phyloP scores from a whole-genome alignment of 2,329 filamentous ascomycete species.

The Aureobasidium sp. region DNA sequence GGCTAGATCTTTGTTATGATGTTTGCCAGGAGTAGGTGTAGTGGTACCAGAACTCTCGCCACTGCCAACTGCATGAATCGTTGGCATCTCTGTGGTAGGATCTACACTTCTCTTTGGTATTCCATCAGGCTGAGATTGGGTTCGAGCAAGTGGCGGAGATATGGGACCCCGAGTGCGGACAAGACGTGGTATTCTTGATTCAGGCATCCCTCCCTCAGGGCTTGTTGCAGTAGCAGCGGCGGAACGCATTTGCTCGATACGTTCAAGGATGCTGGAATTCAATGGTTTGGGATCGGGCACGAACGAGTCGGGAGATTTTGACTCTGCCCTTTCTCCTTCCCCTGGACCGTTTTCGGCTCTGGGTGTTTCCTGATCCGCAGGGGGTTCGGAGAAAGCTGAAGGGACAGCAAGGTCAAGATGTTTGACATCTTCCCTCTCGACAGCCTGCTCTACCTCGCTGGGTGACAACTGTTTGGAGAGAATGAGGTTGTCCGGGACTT shows the following conservation, averaged over 20 bases:
- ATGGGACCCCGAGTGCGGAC: conserved; percentile 26
- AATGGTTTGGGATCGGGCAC: conserved; percentile 26
- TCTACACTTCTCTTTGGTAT: conserved; percentile 19
- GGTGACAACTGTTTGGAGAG: conserved; percentile 21
- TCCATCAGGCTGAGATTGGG: conserved; percentile 42
- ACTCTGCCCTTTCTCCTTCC: background rate
- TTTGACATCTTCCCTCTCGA: conserved; percentile 46
- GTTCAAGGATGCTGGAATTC: conserved; percentile 27
- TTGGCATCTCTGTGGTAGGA: background rate
- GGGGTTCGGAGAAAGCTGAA: conserved; percentile 18
- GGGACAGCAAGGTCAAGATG: conserved; percentile 53
- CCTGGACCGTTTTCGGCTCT: background rate
- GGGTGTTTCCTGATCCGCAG: background rate
- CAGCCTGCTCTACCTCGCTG: conserved; percentile 24
- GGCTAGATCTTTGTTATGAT: conserved; percentile 22
- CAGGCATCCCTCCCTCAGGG: conserved; percentile 17
- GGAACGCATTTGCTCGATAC: conserved; percentile 30
- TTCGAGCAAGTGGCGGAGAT: conserved; percentile 41
- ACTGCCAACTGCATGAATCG: conserved; percentile 11
- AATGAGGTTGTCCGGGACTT: conserved; percentile 17
- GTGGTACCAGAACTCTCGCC: conserved; percentile 12
- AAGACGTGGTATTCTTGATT: conserved; percentile 28
- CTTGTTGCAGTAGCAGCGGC: conserved; percentile 20
- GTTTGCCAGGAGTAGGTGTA: conserved; percentile 20
- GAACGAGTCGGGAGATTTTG: conserved; percentile 20